Conservation (phyloP, 768 basidiomycete species). For the Pholiota conissans region DNA sequence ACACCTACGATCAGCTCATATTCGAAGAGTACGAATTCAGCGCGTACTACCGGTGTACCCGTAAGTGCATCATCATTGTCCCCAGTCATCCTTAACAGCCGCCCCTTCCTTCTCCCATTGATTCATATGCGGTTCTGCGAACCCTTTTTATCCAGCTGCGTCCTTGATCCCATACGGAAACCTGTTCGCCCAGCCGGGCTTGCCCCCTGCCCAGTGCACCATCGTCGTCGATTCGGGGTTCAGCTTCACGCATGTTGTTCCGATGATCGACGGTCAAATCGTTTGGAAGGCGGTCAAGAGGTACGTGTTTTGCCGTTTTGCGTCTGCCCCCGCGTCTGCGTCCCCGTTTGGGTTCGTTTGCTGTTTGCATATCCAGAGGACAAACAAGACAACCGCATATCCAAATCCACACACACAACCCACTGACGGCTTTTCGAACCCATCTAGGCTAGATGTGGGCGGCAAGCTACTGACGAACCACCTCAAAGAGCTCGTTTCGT, state of each 20-base stretch:
- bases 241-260: constrained; percentile 92
- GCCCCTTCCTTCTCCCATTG: too few species aligned
- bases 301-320: too few species aligned
- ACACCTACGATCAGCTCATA: constrained; percentile 91
- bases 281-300: constrained; percentile 83
- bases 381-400: too few species aligned
- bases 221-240: constrained; percentile 90
- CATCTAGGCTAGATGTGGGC: constrained; percentile 87
- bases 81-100: too few species aligned
- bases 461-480: constrained; percentile 96
- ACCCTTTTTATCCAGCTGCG: constrained; percentile 81
- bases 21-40: constrained; percentile 97
- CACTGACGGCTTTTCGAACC: background rate
- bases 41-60: constrained; percentile 77
- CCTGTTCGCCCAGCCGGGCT: constrained; percentile 54
- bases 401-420: too few species aligned
- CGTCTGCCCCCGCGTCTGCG: too few species aligned
- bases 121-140: too few species aligned
- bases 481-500: constrained; percentile 90
- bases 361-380: too few species aligned
- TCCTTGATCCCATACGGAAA: constrained; percentile 73
- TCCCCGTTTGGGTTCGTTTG: too few species aligned
- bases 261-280: constrained; percentile 72
- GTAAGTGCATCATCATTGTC: constrained; percentile 47
- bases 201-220: constrained; percentile 71